Percentiles rank a stretch among this genome's conserved stretches.
phyloP scores from a whole-genome alignment of 257 asterid genomes.

The Solanum chilense region DNA sequence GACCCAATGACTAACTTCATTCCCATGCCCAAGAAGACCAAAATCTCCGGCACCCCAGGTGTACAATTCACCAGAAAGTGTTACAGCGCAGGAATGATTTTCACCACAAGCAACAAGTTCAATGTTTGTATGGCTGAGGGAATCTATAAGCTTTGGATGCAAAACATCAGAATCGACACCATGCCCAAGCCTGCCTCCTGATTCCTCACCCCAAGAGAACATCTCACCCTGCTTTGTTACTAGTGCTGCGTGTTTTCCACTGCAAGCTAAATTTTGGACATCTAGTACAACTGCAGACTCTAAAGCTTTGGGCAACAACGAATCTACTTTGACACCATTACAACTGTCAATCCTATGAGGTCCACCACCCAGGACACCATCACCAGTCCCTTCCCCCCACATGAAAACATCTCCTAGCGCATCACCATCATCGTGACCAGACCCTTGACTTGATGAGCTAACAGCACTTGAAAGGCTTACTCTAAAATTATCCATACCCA shows the following conservation, averaged over 20 bases:
- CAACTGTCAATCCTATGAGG: constrained; percentile 38
- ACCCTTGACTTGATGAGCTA: constrained; percentile 95
- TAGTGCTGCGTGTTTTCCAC: constrained; percentile 70
- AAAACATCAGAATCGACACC: constrained; percentile 86
- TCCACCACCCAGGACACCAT: constrained; percentile 75
- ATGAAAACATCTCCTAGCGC: constrained; percentile 85
- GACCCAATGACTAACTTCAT: constrained; percentile 88
- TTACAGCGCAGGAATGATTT: constrained; percentile 82
- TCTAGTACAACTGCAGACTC: constrained; percentile 87
- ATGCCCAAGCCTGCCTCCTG: constrained; percentile 92
- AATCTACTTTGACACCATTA: constrained; percentile 52
- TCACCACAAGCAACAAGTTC: constrained; percentile 93
- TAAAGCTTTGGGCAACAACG: constrained; percentile 68
- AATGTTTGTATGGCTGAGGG: constrained; percentile 59
- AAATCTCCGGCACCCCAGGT: constrained; percentile 92
- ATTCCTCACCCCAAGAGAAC: constrained; percentile 93
- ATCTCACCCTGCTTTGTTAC: constrained; percentile 90
- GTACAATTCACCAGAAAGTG: constrained; percentile 85
- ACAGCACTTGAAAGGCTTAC: constrained; percentile 96
- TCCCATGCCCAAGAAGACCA: constrained; percentile 89
- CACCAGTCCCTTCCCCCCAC: constrained; percentile 92
- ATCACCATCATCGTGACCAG: constrained; percentile 93
- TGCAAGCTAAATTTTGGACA: constrained; percentile 84
- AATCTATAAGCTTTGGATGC: constrained; percentile 78
- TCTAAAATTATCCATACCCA: constrained; percentile 80